phyloP scores from a whole-genome alignment of 2,329 filamentous ascomycete genomes.

The Fusarium camptoceras region DNA sequence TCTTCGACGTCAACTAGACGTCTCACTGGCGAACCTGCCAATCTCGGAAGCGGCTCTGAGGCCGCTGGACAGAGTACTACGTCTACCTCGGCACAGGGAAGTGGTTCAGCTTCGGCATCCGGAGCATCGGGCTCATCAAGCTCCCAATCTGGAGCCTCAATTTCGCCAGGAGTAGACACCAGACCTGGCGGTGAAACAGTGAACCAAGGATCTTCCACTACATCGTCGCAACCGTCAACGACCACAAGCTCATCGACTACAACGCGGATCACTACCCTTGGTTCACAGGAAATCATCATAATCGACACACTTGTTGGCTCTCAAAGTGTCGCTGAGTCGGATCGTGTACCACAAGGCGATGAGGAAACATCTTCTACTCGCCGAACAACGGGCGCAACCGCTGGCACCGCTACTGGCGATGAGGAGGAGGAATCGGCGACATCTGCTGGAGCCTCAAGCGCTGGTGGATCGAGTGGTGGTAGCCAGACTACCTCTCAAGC shows the following conservation, averaged over 20 bases:
- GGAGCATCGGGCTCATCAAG: not conserved
- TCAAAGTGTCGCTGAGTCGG: slow-evolving; percentile 16
- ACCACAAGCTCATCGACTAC: not conserved
- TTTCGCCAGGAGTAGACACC: not conserved
- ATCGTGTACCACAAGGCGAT: not conserved
- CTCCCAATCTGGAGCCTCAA: not conserved
- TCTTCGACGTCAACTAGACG: not conserved
- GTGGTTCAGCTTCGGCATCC: not conserved
- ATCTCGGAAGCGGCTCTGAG: rapidly evolving
- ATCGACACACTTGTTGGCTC: slow-evolving; percentile 1
- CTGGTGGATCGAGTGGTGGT: not conserved
- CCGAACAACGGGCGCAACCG: not conserved
- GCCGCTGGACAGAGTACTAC: not conserved
- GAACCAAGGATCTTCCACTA: not conserved
- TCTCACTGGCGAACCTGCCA: not conserved
- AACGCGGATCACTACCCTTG: not conserved
- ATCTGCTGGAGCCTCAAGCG: not conserved
- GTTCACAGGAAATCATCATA: not conserved
- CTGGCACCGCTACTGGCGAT: not conserved
- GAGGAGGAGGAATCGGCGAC: rapidly evolving
- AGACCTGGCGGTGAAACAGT: not conserved
- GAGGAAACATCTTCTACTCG: not conserved
- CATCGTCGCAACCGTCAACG: not conserved
- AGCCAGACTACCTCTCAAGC: not conserved
- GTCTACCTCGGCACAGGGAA: not conserved